Evolutionary conservation across 2,329 filamentous ascomycete species (phyloP).

Genomic region (Passalora sequoiae): DNA sequence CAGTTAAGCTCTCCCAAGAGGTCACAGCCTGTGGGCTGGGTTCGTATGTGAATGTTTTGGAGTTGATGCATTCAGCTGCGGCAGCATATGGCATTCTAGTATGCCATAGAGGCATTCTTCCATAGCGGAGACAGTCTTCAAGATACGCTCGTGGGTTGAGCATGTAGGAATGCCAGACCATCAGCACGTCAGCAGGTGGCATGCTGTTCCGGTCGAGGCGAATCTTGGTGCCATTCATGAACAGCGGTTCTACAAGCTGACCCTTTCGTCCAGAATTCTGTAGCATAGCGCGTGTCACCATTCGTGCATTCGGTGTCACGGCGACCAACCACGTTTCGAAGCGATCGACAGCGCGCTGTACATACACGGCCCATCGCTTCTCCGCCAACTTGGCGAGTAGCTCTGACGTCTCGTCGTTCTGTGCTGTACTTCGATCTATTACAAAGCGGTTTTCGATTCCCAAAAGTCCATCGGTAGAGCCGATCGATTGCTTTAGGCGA

Average conservation of each 20-base stretch:
- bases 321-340: slow-evolving; percentile 62
- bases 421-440: slow-evolving; percentile 24
- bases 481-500: slow-evolving; percentile 61
- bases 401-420: slow-evolving; percentile 30
- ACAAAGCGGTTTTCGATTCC: slow-evolving; percentile 45
- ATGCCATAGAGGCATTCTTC: slow-evolving; percentile 54
- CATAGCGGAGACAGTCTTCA: slow-evolving; percentile 63
- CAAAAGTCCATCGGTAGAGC: slow-evolving; percentile 63
- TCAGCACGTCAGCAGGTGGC: slow-evolving; percentile 58
- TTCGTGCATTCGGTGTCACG: slow-evolving; percentile 26
- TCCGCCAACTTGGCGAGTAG: slow-evolving; percentile 55
- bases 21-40: slow-evolving; percentile 42
- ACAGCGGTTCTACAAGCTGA: slow-evolving; percentile 12
- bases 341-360: slow-evolving; percentile 62
- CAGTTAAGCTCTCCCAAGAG: slow-evolving; percentile 47
- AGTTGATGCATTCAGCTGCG: slow-evolving; percentile 55
- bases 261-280: slow-evolving; percentile 15
- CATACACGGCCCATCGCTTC: slow-evolving; percentile 68
- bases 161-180: slow-evolving; percentile 77
- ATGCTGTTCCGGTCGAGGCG: slow-evolving; percentile 15
- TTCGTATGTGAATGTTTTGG: slow-evolving; percentile 53
- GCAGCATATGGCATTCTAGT: slow-evolving; percentile 62
- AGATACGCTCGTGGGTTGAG: slow-evolving; percentile 70
- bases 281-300: slow-evolving; percentile 9
- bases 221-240: slow-evolving; percentile 1